These are phyloP conservation scores for Ceratobasidium sp. DNA, from an alignment of 1,284 basidiomycete species.

Conservation along the genomic window DNA sequence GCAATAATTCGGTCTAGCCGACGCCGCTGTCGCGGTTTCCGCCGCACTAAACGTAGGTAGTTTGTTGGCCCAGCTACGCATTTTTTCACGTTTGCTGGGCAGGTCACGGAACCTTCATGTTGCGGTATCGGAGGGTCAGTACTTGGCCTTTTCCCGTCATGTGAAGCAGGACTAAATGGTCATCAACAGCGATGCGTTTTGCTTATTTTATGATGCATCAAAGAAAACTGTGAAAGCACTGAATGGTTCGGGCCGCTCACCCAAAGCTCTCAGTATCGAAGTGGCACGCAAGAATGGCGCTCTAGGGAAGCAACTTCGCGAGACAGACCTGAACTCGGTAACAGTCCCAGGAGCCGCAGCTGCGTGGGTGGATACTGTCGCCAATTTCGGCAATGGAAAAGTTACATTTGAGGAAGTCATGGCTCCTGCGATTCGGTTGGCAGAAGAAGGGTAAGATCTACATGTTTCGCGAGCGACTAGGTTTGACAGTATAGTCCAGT, in stretches of 20 bases:
- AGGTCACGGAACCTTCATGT: slow-evolving; percentile 55
- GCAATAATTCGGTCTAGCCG: slow-evolving; percentile 53
- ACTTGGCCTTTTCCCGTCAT: slow-evolving; percentile 43
- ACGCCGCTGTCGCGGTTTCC: slow-evolving; percentile 80
- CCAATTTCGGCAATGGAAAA: slow-evolving; percentile 83
- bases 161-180: slow-evolving; percentile 8
- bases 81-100: neutral
- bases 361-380: slow-evolving; percentile 90
- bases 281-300: slow-evolving; percentile 75
- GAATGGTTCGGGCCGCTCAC: slow-evolving; percentile 87
- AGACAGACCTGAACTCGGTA: slow-evolving; percentile 81
- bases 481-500: slow-evolving; percentile 50
- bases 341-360: slow-evolving; percentile 96
- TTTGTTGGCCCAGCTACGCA: slow-evolving; percentile 39
- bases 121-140: slow-evolving; percentile 82
- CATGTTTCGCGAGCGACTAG: neutral
- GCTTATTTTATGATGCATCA: slow-evolving; percentile 86
- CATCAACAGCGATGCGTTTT: slow-evolving; percentile 79
- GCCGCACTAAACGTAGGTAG: slow-evolving; percentile 73
- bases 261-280: slow-evolving; percentile 78
- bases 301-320: slow-evolving; percentile 68
- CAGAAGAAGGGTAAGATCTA: slow-evolving; percentile 77
- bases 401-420: slow-evolving; percentile 82
- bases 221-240: slow-evolving; percentile 80
- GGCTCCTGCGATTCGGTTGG: slow-evolving; percentile 82